phyloP scores from a whole-genome alignment of 805 yeast species.

The Nakazawaea anatomiae region DNA sequence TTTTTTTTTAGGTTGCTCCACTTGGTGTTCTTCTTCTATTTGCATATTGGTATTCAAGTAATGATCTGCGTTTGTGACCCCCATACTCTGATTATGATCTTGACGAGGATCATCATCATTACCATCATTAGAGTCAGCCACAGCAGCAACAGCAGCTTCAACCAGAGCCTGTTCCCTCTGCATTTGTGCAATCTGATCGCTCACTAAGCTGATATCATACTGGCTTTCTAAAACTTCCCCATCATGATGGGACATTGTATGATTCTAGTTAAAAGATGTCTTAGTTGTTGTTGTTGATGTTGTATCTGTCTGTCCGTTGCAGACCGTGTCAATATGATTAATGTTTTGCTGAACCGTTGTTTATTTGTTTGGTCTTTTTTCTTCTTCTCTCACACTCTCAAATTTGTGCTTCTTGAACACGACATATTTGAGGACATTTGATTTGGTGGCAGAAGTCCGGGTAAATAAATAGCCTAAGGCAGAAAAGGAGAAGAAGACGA shows the following conservation, averaged over 20 bases:
- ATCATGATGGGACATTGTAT: conserved; percentile 5
- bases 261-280: no score
- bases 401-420: neutral
- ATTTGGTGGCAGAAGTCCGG: neutral
- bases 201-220: conserved; percentile 9
- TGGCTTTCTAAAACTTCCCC: conserved; percentile 3
- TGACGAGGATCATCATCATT: conserved; percentile 1
- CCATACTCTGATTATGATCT: conserved; percentile 11
- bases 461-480: neutral
- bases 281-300: neutral
- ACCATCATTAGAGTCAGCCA: conserved; percentile 2
- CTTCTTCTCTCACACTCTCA: neutral
- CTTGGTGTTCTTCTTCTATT: conserved; percentile 5
- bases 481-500: neutral
- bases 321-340: conserved; percentile 10
- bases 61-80: conserved; percentile 14
- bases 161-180: conserved; percentile 1
- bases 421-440: neutral
- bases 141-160: neutral
- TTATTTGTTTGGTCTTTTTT: neutral
- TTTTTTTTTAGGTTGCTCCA: conserved; percentile 1
- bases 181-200: conserved; percentile 4
- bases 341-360: conserved; percentile 1
- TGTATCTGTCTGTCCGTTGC: neutral
- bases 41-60: conserved; percentile 13